These are phyloP conservation scores for Prunus campanulata DNA, from an alignment of 306 rosid species.

Conservation along the genomic window DNA sequence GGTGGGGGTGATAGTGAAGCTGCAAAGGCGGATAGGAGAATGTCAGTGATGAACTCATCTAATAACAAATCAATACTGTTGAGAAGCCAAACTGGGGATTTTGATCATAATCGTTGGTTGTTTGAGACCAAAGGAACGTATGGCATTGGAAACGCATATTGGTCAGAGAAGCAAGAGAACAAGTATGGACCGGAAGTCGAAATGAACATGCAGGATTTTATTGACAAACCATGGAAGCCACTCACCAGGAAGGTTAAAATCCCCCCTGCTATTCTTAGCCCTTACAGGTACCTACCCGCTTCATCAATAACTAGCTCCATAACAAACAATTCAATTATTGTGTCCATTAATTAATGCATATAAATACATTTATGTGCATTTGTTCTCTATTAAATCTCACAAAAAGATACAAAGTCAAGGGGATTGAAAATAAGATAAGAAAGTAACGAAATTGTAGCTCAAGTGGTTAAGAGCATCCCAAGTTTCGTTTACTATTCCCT, in stretches of 20 bases:
- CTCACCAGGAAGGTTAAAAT: constrained; percentile 62
- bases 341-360: neutral
- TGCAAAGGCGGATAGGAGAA: constrained; percentile 54
- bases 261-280: constrained; percentile 62
- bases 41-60: constrained; percentile 58
- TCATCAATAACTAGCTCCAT: neutral
- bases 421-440: too few species aligned
- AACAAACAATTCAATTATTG: neutral
- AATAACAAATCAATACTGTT: constrained; percentile 67
- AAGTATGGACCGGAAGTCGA: constrained; percentile 37
- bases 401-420: too few species aligned
- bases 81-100: constrained; percentile 77
- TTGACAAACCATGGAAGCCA: constrained; percentile 93
- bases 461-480: too few species aligned
- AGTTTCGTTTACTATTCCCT: too few species aligned
- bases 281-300: constrained; percentile 56
- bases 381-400: too few species aligned
- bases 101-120: constrained; percentile 89
- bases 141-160: constrained; percentile 80
- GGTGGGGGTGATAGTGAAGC: constrained; percentile 15
- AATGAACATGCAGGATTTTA: constrained; percentile 64
- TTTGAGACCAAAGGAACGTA: constrained; percentile 76
- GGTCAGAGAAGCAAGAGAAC: constrained; percentile 60
- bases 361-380: neutral
- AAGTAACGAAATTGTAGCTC: too few species aligned